phyloP scores from a whole-genome alignment of 768 basidiomycete species.

The Hygrophorus russula region DNA sequence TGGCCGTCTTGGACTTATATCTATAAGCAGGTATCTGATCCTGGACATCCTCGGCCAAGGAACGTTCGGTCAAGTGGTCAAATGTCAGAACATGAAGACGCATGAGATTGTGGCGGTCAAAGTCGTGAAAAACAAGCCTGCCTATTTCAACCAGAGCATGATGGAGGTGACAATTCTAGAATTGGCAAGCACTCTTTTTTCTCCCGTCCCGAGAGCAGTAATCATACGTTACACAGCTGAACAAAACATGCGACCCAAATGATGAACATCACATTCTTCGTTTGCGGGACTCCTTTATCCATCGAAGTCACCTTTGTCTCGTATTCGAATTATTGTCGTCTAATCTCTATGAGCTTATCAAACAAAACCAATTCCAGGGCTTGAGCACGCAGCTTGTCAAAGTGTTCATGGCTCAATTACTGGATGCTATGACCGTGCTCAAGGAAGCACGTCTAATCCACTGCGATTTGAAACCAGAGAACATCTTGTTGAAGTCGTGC shows the following conservation, averaged over 20 bases:
- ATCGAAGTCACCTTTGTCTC: slow-evolving; percentile 91
- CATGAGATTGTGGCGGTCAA: slow-evolving; percentile 99
- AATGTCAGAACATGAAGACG: slow-evolving; percentile 99
- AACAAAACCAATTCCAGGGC: slow-evolving; percentile 99
- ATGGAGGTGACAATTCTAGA: slow-evolving; percentile 99
- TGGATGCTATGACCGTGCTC: slow-evolving; percentile 85
- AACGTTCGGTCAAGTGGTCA: slow-evolving; percentile 98
- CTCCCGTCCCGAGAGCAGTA: neutral
- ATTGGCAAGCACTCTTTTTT: slow-evolving; percentile 49
- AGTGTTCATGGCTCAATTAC: slow-evolving; percentile 92
- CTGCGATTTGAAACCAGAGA: slow-evolving; percentile 98
- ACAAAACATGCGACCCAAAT: slow-evolving; percentile 85
- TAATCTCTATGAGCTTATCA: slow-evolving; percentile 98
- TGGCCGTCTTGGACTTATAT: slow-evolving; percentile 4
- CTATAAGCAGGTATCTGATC: slow-evolving; percentile 70
- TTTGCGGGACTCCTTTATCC: slow-evolving; percentile 91
- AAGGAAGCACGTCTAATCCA: slow-evolving; percentile 96
- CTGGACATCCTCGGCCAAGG: slow-evolving; percentile 98
- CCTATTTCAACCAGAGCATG: slow-evolving; percentile 99
- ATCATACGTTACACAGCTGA: slow-evolving; percentile 46
- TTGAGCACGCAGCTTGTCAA: slow-evolving; percentile 95
- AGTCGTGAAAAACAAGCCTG: slow-evolving; percentile 99
- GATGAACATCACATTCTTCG: slow-evolving; percentile 97
- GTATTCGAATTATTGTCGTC: slow-evolving; percentile 96
- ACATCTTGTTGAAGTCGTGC: slow-evolving; percentile 93